phyloP scores from a whole-genome alignment of 345 rosid species.

The Gossypium mustelinum region DNA sequence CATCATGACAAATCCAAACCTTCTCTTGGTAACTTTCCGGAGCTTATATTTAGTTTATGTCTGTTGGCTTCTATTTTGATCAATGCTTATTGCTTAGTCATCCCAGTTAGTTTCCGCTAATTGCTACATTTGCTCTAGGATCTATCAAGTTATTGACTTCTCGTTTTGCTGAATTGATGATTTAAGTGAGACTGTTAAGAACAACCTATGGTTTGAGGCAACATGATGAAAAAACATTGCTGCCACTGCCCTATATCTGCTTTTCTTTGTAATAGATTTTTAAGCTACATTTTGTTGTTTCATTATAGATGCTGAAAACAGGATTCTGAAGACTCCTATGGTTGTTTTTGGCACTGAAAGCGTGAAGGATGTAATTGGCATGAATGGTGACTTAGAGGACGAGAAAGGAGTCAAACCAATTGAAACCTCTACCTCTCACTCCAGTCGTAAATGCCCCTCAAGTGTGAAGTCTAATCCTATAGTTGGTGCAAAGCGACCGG shows the following conservation, averaged over 20 bases:
- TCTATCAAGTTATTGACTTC: not conserved
- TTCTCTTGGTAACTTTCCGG: conserved; percentile 39
- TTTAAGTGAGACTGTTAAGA: not conserved
- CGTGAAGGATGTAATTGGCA: conserved; percentile 36
- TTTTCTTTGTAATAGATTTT: not conserved
- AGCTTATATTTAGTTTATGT: conserved; percentile 1
- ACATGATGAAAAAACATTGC: conserved; percentile 10
- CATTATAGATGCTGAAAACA: conserved; percentile 32
- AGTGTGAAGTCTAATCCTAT: conserved; percentile 35
- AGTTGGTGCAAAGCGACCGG: conserved; percentile 58
- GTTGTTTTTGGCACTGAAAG: conserved; percentile 23
- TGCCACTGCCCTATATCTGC: not conserved
- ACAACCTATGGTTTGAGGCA: not conserved
- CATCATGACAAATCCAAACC: conserved; percentile 28
- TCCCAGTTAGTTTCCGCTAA: conserved; percentile 5
- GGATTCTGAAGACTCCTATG: conserved; percentile 16
- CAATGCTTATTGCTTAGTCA: conserved; percentile 6
- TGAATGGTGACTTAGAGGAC: conserved; percentile 28
- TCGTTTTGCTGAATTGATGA: conserved; percentile 5
- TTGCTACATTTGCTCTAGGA: not conserved
- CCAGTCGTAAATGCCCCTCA: conserved; percentile 26
- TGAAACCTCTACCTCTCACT: conserved; percentile 32
- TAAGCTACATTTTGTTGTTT: conserved; percentile 12
- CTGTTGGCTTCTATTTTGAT: not conserved
- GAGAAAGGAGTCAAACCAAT: conserved; percentile 31